Base-by-base conservation (phyloP, 2,329 filamentous ascomycete genomes). In the Fusarium chuoi region DNA sequence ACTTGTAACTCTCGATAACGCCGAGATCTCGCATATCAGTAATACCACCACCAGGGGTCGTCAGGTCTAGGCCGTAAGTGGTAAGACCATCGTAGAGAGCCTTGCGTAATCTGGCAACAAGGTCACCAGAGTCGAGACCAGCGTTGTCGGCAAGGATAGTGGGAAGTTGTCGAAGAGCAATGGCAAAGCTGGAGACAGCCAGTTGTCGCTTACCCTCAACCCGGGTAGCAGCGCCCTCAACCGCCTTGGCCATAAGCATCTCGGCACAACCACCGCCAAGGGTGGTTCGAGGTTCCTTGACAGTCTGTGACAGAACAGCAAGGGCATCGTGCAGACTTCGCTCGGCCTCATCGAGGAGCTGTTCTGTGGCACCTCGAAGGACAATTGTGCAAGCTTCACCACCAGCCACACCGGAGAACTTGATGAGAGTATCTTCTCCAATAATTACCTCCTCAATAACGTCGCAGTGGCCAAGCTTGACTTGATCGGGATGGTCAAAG, bases 191-290 rank as follows among this genome's bases (percentile, higher is more conserved):
- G 73, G 95, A 92, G 26, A 98, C 96, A 6, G 96, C 96, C 79
- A 98, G 88, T 78, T 97, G 95, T 84, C 96, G 96, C 91, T 99
- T 99, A 82, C 96, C 96, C 77, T 96, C 95, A 13, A 98, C 93
- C 79, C 97, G 96, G 71, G 97, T 95, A 28, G 95, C 95, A 10
- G 94, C 94, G 70, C 93, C 93, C 81, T 98, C 96, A 28, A 99
- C 96, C 13, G 96, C 96, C 88, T 98, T 98, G 74, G 96, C 94
- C 96, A 99, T 99, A 77, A 97, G 87, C 96, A 98, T 98, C 89
- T 99, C 96, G 9, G 96, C 95, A 81, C 95, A 98, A 35, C 96
- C 96, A 80, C 96, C 96, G 60, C 96, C 96, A 7, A 99, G 91
- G 1, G 96, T 98, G 46, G 95, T 97, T 82, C 94, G 91, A 59